Evolutionary conservation across 2,329 filamentous ascomycete species (phyloP), one percentile per base, ranked within the genome.

Genomic region (Cercospora sp.): DNA sequence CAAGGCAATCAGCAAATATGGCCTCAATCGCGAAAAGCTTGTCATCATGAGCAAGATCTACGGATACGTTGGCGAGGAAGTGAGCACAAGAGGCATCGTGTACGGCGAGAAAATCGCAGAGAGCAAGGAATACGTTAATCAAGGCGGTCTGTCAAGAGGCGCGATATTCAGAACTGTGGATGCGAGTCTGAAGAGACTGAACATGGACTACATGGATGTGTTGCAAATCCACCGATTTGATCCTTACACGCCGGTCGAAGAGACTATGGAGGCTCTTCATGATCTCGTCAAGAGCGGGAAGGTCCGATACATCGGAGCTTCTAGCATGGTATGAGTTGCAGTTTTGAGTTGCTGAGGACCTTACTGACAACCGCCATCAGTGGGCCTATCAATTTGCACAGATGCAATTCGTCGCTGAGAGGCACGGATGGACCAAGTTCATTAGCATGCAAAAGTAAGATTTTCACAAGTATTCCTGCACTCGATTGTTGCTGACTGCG

Each of bases 91-190:
- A 61, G 66, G 66, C 5, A 66, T 68, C 3, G 60, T 66, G 60
- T 66, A 66, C 16, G 64, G 65, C 18, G 55, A 69, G 26, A 49
- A 61, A 2, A 70, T 68, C 16, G 66, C 66, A 4, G 40, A 66
- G 21, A 63, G 43, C 43, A 67, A 67, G 21, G 69, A 71, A 12
- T 69, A 80, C 72, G 82, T 84, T 30, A 86, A 85, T 71, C 79
- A 80, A 53, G 78, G 81, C 18, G 88, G 89, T 0, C 78, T 91
- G 30, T 87, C 84, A 43, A 81, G 89, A 51, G 89, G 88, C 74
- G 86, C 89, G 71, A 88, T 91, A 72, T 85, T 91, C 69, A 85
- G 88, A 71, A 87, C 88, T 0, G 89, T 91, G 2, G 85, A 91
- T 58, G 82, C 80, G 63, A 87, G 85, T 70, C 79, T 88, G 1